phyloP scores from a whole-genome alignment of 805 yeast genomes.

The Candida oleophila region DNA sequence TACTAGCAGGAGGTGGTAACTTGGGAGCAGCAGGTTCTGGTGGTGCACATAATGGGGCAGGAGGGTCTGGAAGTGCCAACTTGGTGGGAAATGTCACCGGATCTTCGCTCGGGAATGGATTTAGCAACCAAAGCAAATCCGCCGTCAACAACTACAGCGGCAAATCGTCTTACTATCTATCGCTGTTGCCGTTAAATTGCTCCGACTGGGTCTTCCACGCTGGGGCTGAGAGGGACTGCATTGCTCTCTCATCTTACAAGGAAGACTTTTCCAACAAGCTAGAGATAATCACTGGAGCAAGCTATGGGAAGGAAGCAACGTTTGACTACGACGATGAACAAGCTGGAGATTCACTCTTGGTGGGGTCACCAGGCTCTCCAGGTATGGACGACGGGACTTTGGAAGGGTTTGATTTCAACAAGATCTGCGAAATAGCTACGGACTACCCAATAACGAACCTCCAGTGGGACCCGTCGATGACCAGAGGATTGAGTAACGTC shows the following conservation, averaged over 20 bases:
- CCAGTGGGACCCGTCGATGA: conserved; percentile 68
- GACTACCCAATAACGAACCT: conserved; percentile 70
- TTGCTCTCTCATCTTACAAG: conserved; percentile 74
- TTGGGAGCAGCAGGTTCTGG: neutral
- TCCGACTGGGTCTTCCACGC: conserved; percentile 4
- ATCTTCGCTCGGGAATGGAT: neutral
- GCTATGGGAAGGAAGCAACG: conserved; percentile 21
- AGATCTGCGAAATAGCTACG: conserved; percentile 51
- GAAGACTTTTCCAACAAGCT: conserved; percentile 75
- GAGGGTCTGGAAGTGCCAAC: neutral
- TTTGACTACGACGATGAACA: conserved; percentile 13
- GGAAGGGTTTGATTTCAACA: conserved; percentile 42
- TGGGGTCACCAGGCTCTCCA: conserved; percentile 8
- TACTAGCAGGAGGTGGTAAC: neutral
- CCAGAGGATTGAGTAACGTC: conserved; percentile 19
- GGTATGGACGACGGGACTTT: conserved; percentile 12
- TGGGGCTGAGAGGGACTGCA: conserved; percentile 35
- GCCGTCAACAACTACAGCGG: neutral
- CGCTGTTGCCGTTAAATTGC: conserved; percentile 4
- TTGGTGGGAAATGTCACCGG: neutral
- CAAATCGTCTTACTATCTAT: conserved; percentile 2
- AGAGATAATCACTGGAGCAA: conserved; percentile 43
- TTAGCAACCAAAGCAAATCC: neutral
- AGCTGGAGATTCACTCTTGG: conserved; percentile 10
- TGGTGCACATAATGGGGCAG: neutral